Base-by-base conservation (phyloP, 23 red algal species). In the Gracilaria vermiculophylla region DNA sequence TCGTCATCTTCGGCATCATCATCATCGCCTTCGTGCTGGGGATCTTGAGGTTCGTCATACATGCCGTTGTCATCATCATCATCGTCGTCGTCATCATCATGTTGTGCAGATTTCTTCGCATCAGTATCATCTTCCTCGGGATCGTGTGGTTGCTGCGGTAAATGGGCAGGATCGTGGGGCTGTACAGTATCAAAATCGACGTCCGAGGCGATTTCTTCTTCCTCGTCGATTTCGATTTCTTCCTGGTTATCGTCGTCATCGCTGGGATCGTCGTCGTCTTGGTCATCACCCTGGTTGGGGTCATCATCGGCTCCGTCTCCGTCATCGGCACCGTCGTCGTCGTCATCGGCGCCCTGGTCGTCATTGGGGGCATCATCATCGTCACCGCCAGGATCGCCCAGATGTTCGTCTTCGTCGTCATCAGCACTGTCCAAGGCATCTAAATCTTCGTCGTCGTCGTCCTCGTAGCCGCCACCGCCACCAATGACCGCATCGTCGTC, bases 351-450 rank as follows among this genome's bases (percentile, higher is more conserved):
- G 66, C 66, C 61, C 17, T 69, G 58, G 27, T 70, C 80, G 7
- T 85, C 57, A 51, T 31, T 60, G 20, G 41, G 28, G 56, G 33
- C 80, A 25, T 64, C 49, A 45, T 31, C 80, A 32, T 76, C 70
- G 29, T 88, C 60, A 19, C 54, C 79, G 36, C 37, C 60, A 8
- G 27, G 27, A 37, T 62, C 56, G 39, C 79, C 84, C 6, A 77
- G 69, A 48, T 88, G 39, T 57, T 88, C 84, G 53, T 78, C 84
- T 66, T 88, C 84, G 45, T 78, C 82, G 23, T 86, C 65, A 72
- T 86, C 82, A n/a, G 36, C 82, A 49, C 69, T 52, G 8, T 86
- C 54, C 15, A 62, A 42, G 0, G 64, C 82, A 20, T 64, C 82
- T 37, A 51, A 51, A 21, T 64, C 82, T 51, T 54, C 61, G 41